A percentile compares a stretch with the other conserved stretches of the same genome.
Evolutionary conservation across 257 asterid species (phyloP).

Genomic region (Nyctanthes arbortristis): DNA sequence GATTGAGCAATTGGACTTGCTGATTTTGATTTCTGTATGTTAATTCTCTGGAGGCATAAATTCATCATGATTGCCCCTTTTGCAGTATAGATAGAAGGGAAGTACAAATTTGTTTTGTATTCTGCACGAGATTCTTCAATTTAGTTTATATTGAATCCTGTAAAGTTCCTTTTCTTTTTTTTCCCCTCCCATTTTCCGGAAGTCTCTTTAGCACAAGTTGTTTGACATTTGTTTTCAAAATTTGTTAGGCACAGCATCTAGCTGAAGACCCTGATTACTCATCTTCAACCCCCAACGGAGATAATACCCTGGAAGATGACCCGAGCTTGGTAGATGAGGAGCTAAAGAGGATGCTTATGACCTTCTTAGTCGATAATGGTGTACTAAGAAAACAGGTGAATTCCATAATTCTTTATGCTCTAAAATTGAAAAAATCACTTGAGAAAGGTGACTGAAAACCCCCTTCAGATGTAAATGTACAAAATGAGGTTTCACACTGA

Average conservation of each 20-base stretch:
- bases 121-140: neutral
- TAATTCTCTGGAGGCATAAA: neutral
- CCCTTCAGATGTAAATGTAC: conserved; percentile 45
- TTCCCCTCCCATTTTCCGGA: neutral
- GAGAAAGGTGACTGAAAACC: conserved; percentile 37
- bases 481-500: conserved; percentile 35
- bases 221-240: conserved; percentile 6
- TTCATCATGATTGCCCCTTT: neutral
- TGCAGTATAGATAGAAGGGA: neutral
- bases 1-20: neutral
- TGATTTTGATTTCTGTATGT: neutral
- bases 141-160: neutral
- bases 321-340: conserved; percentile 37
- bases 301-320: conserved; percentile 27
- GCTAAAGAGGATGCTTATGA: conserved; percentile 52
- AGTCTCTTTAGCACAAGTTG: conserved; percentile 3
- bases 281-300: conserved; percentile 32
- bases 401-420: conserved; percentile 45
- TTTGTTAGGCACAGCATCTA: conserved; percentile 51
- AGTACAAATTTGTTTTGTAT: neutral
- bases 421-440: conserved; percentile 41
- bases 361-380: conserved; percentile 62
- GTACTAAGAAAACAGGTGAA: conserved; percentile 74
- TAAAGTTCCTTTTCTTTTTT: neutral
- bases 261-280: conserved; percentile 35